Evolutionary conservation across 2,329 filamentous ascomycete genomes (phyloP).

Genomic region (Colletotrichum sp.): DNA sequence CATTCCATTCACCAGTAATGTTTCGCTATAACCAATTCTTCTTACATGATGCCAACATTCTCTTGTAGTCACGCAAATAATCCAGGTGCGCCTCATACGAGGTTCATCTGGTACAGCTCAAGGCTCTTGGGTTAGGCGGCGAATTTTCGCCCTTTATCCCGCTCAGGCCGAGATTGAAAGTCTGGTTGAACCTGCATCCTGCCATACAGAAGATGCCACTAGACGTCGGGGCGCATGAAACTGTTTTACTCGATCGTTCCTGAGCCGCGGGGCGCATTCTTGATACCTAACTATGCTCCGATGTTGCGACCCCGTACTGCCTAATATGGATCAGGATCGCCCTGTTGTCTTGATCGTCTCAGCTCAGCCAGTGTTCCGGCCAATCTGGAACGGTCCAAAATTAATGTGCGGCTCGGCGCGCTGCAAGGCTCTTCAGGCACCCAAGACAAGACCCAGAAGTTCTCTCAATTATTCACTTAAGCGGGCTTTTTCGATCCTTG

Average conservation of each 20-base stretch:
- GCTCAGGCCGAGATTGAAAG: slow-evolving; percentile 47
- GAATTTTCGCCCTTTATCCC: slow-evolving; percentile 20
- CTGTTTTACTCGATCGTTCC: accelerated
- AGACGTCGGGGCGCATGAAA: accelerated
- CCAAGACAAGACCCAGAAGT: not conserved
- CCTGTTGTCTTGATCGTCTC: not conserved
- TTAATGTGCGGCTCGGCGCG: not conserved
- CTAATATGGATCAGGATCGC: not conserved
- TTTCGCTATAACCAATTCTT: too few relatives aligned
- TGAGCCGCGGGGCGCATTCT: not conserved
- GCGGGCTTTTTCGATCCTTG: not conserved
- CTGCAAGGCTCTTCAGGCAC: not conserved
- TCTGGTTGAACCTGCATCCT: accelerated
- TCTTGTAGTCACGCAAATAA: not conserved
- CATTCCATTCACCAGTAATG: too few relatives aligned
- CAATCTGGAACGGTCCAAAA: accelerated
- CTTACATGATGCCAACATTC: too few relatives aligned
- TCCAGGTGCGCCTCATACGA: slow-evolving; percentile 15
- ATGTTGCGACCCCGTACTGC: not conserved
- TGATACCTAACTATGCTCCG: not conserved
- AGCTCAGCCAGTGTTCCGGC: not conserved
- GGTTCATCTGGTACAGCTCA: slow-evolving; percentile 29
- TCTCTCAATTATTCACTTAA: not conserved
- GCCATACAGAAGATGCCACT: accelerated
- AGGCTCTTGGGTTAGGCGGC: too few relatives aligned